Percentiles rank a stretch among this genome's conserved stretches.
Conservation (phyloP, 2,329 filamentous ascomycete genomes). For the Elsinoe fawcettii region DNA sequence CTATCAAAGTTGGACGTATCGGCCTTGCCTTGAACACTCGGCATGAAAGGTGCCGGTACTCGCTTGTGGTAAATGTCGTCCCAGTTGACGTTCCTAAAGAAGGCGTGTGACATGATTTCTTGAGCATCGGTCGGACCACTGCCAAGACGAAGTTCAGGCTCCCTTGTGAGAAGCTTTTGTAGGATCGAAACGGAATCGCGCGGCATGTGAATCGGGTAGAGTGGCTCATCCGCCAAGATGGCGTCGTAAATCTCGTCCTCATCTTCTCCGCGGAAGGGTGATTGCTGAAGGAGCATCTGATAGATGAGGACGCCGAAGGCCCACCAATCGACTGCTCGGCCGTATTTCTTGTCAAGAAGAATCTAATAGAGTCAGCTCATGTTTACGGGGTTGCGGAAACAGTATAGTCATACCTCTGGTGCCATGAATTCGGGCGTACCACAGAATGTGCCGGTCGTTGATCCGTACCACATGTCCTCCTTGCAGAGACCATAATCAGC, state of each 20-base stretch:
- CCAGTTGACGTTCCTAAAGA: slow-evolving; percentile 97
- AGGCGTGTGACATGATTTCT: slow-evolving; percentile 97
- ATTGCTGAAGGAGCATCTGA: slow-evolving; percentile 98
- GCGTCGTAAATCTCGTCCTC: slow-evolving; percentile 99
- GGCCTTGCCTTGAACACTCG: slow-evolving; percentile 80
- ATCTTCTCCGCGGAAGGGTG: slow-evolving; percentile 95
- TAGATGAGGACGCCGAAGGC: slow-evolving; percentile 98
- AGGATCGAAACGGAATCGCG: slow-evolving; percentile 95
- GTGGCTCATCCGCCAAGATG: slow-evolving; percentile 90
- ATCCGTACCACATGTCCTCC: slow-evolving; percentile 99
- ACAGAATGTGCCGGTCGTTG: slow-evolving; percentile 94
- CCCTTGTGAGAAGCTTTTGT: slow-evolving; percentile 91
- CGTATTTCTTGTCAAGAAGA: slow-evolving; percentile 95
- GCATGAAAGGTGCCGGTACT: slow-evolving; percentile 79
- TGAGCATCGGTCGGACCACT: slow-evolving; percentile 95
- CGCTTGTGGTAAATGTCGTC: slow-evolving; percentile 97
- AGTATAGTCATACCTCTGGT: slow-evolving; percentile 62
- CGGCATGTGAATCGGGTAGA: slow-evolving; percentile 98
- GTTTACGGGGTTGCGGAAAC: neutral
- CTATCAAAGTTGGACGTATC: slow-evolving; percentile 99
- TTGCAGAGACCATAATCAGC: slow-evolving; percentile 98
- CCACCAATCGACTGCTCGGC: slow-evolving; percentile 97
- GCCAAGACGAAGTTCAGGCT: slow-evolving; percentile 86
- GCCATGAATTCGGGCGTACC: slow-evolving; percentile 99
- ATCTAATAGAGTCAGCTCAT: slow-evolving; percentile 53